Evolutionary conservation across 2,329 filamentous ascomycete species (phyloP).

Genomic region (Nothomitra cinnamomea): DNA sequence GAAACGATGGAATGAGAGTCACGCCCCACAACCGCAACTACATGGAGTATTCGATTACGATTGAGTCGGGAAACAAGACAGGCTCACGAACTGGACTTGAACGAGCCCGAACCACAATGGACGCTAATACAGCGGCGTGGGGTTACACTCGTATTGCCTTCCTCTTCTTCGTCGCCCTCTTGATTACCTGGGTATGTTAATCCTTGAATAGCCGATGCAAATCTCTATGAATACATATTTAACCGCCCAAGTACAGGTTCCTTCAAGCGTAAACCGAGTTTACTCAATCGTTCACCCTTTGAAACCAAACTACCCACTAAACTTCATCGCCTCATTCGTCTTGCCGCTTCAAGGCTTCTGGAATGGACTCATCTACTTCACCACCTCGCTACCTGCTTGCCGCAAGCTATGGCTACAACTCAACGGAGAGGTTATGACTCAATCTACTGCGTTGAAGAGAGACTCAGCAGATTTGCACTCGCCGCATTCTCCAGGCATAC

Average conservation of each 20-base stretch:
- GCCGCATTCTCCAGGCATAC: no score
- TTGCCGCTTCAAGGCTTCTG: conserved; percentile 71
- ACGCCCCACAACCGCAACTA: conserved; percentile 6
- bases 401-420: neutral
- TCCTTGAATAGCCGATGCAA: neutral
- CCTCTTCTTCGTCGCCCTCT: conserved; percentile 53
- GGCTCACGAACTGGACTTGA: conserved; percentile 3
- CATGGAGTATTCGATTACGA: conserved; percentile 6
- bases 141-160: conserved; percentile 53
- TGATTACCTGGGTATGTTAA: conserved; percentile 45
- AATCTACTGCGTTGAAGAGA: no score
- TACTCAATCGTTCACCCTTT: conserved; percentile 46
- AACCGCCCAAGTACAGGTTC: conserved; percentile 27
- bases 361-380: conserved; percentile 64
- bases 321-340: conserved; percentile 55
- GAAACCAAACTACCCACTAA: conserved; percentile 38
- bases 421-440: no score
- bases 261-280: conserved; percentile 59
- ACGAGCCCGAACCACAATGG: conserved; percentile 19
- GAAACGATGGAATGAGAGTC: conserved; percentile 6
- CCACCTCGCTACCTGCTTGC: conserved; percentile 50
- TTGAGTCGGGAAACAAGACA: conserved; percentile 6
- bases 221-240: neutral
- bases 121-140: conserved; percentile 47
- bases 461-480: no score